Conservation (phyloP, 1,284 basidiomycete genomes). For the Boletellus deceptivus region DNA sequence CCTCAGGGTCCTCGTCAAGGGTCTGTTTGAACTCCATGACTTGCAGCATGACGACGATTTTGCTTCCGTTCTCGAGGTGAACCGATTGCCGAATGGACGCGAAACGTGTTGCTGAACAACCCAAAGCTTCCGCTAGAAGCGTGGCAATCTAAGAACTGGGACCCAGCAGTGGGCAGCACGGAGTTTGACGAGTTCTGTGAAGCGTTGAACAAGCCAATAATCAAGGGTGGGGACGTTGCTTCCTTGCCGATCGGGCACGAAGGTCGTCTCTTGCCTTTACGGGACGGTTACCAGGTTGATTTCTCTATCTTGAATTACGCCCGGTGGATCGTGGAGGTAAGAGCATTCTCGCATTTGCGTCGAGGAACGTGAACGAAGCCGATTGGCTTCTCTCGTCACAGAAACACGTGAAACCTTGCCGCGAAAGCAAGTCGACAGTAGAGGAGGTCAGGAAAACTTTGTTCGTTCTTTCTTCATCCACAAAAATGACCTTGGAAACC, state of each 20-base stretch:
- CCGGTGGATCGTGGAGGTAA: conserved; percentile 67
- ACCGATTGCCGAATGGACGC: conserved; percentile 9
- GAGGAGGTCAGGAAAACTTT: conserved; percentile 51
- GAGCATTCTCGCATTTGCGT: conserved; percentile 7
- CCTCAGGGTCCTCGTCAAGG: conserved; percentile 55
- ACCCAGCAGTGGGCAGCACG: conserved; percentile 62
- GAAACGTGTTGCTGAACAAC: conserved; percentile 1
- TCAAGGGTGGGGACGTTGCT: conserved; percentile 28
- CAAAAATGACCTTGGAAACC: conserved; percentile 1
- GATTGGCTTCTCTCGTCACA: conserved; percentile 27
- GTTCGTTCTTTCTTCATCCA: background rate
- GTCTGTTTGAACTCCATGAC: conserved; percentile 67
- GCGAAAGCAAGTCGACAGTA: conserved; percentile 42
- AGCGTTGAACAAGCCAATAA: conserved; percentile 49
- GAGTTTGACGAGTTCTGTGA: conserved; percentile 74
- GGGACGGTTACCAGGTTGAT: conserved; percentile 47
- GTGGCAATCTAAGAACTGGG: conserved; percentile 78
- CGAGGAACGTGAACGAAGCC: background rate
- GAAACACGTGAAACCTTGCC: conserved; percentile 63
- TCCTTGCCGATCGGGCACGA: conserved; percentile 43
- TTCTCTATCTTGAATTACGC: conserved; percentile 74
- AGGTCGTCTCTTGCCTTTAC: conserved; percentile 42
- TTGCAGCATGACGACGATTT: conserved; percentile 80
- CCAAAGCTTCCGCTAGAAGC: conserved; percentile 41
- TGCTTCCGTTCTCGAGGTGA: conserved; percentile 61